Percentiles rank a stretch among this genome's conserved stretches.
phyloP scores from a whole-genome alignment of 2,329 filamentous ascomycete genomes.

The Immersiporthe knoxdaviesiana region DNA sequence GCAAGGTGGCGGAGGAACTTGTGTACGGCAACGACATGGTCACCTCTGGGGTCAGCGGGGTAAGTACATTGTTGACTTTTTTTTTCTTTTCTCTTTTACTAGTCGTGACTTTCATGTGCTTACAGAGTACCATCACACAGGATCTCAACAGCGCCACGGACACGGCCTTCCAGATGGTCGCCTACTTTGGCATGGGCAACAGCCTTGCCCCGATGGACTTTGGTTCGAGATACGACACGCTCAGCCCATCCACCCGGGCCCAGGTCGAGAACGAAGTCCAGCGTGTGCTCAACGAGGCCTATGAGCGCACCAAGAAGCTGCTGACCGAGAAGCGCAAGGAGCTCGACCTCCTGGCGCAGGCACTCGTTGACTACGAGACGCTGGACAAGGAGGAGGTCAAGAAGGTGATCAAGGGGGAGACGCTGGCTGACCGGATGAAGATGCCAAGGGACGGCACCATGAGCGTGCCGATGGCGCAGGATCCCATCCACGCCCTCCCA shows the following conservation, averaged over 20 bases:
- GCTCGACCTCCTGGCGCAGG: slow-evolving; percentile 84
- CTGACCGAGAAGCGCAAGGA: slow-evolving; percentile 78
- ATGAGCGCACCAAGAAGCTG: slow-evolving; percentile 71
- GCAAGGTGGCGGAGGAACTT: slow-evolving; percentile 83
- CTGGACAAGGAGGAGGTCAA: slow-evolving; percentile 87
- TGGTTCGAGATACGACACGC: slow-evolving; percentile 73
- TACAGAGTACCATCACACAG: slow-evolving; percentile 50
- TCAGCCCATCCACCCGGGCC: slow-evolving; percentile 85
- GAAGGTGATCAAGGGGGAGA: slow-evolving; percentile 85
- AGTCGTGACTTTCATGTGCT: slow-evolving; percentile 30
- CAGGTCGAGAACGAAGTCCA: slow-evolving; percentile 89
- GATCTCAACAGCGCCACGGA: slow-evolving; percentile 84
- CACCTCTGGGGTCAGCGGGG: slow-evolving; percentile 81
- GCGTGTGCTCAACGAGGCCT: slow-evolving; percentile 79
- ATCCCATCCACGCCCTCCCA: slow-evolving; percentile 29
- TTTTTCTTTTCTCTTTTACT: no score
- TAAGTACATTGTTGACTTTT: slow-evolving; percentile 50
- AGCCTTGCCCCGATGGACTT: slow-evolving; percentile 90
- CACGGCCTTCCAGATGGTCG: slow-evolving; percentile 86
- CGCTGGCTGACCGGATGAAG: slow-evolving; percentile 70
- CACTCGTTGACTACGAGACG: slow-evolving; percentile 92
- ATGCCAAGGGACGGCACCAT: slow-evolving; percentile 61
- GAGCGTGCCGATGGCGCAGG: slow-evolving; percentile 60
- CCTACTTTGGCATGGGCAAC: slow-evolving; percentile 85
- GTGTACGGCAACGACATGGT: slow-evolving; percentile 91